Conservation (phyloP, 345 rosid genomes). For the Salix udensis region DNA sequence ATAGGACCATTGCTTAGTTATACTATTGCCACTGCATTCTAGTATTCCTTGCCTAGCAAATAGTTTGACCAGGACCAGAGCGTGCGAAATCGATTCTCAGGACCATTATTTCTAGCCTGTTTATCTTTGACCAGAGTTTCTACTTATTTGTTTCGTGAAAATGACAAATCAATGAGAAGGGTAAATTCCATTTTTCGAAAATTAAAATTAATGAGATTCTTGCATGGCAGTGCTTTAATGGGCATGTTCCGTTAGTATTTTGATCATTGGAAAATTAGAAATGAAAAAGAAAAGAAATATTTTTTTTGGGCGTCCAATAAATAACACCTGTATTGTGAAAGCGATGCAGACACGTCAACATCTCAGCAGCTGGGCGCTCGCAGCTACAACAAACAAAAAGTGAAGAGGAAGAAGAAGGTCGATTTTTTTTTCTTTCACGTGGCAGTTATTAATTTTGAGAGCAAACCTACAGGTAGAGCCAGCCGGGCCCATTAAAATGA, state of each 20-base stretch:
- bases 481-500: too few relatives aligned
- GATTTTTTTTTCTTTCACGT: too few relatives aligned
- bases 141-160: slow-evolving; percentile 19
- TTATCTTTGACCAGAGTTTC: not conserved
- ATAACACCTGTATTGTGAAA: slow-evolving; percentile 7
- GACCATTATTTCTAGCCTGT: not conserved
- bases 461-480: not conserved
- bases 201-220: not conserved
- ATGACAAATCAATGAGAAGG: slow-evolving; percentile 26
- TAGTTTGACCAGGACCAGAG: not conserved
- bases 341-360: slow-evolving; percentile 11
- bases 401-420: too few relatives aligned
- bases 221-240: not conserved
- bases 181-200: slow-evolving; percentile 8
- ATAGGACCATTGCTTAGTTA: not conserved
- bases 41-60: not conserved
- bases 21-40: not conserved
- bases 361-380: not conserved
- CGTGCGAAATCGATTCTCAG: not conserved
- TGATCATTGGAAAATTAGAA: too few relatives aligned
- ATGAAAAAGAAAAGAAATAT: too few relatives aligned
- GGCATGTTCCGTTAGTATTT: too few relatives aligned
- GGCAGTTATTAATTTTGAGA: not conserved
- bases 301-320: not conserved
- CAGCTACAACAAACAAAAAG: not conserved